phyloP scores from a whole-genome alignment of 2,329 filamentous ascomycete species.

The Aspergillus jensenii region DNA sequence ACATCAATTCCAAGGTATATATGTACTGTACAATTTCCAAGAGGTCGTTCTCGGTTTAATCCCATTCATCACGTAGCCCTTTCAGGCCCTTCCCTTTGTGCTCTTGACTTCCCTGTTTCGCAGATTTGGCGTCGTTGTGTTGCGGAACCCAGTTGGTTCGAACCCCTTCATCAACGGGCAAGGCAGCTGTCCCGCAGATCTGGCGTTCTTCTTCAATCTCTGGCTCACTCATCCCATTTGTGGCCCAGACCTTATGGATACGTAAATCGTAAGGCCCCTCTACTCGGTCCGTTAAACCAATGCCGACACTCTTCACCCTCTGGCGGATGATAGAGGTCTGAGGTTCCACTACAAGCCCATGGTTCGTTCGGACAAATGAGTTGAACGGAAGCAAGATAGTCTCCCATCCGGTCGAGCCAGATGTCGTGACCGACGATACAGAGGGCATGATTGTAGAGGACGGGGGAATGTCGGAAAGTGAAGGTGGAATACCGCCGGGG shows the following conservation, averaged over 20 bases:
- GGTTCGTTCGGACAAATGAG: conserved; percentile 92
- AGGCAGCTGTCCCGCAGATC: conserved; percentile 41
- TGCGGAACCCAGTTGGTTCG: conserved; percentile 26
- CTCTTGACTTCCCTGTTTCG: conserved; percentile 14
- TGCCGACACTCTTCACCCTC: conserved; percentile 79
- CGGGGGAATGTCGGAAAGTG: conserved; percentile 40
- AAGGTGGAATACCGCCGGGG: conserved; percentile 31
- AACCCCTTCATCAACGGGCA: conserved; percentile 38
- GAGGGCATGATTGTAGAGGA: conserved; percentile 35
- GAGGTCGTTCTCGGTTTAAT: conserved; percentile 14
- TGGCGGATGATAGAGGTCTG: conserved; percentile 86
- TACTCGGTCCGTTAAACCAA: conserved; percentile 84
- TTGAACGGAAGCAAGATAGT: conserved; percentile 88
- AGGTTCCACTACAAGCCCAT: conserved; percentile 88
- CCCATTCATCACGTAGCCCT: conserved; percentile 37
- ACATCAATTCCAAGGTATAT: neutral
- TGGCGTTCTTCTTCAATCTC: conserved; percentile 42
- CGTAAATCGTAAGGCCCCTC: conserved; percentile 85
- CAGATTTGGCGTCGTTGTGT: conserved; percentile 5
- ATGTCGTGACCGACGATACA: conserved; percentile 45
- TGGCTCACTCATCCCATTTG: conserved; percentile 61
- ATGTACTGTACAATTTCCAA: conserved; percentile 14
- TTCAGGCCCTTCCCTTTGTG: conserved; percentile 35
- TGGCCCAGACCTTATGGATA: conserved; percentile 87
- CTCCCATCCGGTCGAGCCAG: conserved; percentile 84